phyloP scores from a whole-genome alignment of 495 filamentous ascomycete genomes.

The Penicillium subrubescens region DNA sequence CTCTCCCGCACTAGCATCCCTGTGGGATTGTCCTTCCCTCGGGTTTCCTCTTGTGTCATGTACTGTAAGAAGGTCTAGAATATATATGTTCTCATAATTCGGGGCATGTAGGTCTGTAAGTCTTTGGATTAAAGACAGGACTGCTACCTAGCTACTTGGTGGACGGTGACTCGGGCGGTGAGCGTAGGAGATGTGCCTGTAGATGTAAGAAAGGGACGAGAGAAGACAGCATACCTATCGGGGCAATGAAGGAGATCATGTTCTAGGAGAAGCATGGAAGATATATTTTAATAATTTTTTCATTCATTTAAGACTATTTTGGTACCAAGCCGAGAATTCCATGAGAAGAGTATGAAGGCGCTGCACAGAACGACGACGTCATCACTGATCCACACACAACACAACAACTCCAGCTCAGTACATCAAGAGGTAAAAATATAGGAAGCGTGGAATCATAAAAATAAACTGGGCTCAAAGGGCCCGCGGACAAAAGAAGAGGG shows the following conservation, averaged over 20 bases:
- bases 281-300: conserved; percentile 20
- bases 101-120: background rate
- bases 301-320: conserved; percentile 3
- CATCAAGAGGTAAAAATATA: conserved; percentile 6
- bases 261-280: background rate
- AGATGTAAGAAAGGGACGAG: too few species aligned
- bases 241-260: background rate
- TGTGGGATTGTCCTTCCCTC: conserved; percentile 21
- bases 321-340: background rate
- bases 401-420: conserved; percentile 7
- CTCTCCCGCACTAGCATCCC: conserved; percentile 16
- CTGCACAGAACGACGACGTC: conserved; percentile 6
- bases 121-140: background rate
- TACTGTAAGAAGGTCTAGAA: conserved; percentile 26
- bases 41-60: conserved; percentile 18
- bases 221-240: too few species aligned
- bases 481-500: conserved; percentile 2
- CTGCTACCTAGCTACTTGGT: background rate
- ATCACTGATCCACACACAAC: conserved; percentile 9
- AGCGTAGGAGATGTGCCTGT: too few species aligned
- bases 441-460: conserved; percentile 10
- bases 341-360: background rate
- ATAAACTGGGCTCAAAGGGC: conserved; percentile 1
- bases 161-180: background rate
- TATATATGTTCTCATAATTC: conserved; percentile 13